These are phyloP conservation scores for Hanseniaspora sp. DNA, from an alignment of 1,139 yeast species.

Conservation along the genomic window DNA sequence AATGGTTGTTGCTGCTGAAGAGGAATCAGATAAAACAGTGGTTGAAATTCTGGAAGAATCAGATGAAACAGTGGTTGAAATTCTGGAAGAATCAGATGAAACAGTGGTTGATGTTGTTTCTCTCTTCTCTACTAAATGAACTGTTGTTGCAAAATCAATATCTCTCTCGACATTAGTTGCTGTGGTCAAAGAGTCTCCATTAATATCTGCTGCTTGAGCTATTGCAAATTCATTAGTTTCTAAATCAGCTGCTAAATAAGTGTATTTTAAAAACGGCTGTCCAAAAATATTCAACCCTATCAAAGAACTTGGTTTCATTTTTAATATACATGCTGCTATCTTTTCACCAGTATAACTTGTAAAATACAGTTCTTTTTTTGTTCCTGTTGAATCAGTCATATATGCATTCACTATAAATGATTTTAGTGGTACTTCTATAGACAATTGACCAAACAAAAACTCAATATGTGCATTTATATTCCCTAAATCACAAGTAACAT, in stretches of 20 bases:
- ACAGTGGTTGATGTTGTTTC: not conserved
- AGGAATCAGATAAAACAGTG: too few relatives aligned
- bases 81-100: not conserved
- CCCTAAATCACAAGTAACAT: constrained; percentile 49
- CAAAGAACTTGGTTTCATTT: constrained; percentile 43
- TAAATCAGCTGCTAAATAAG: constrained; percentile 58
- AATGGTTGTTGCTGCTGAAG: constrained; percentile 4
- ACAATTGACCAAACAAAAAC: constrained; percentile 44
- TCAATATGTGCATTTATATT: constrained; percentile 44
- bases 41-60: constrained; percentile 2
- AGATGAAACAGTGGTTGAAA: too few relatives aligned
- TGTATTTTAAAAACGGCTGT: constrained; percentile 43
- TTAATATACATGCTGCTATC: constrained; percentile 46
- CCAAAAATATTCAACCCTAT: constrained; percentile 54
- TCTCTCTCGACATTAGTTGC: constrained; percentile 16
- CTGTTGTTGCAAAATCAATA: not conserved
- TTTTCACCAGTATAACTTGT: constrained; percentile 28
- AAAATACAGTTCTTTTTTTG: constrained; percentile 18
- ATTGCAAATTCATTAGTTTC: constrained; percentile 49
- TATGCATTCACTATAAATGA: constrained; percentile 39
- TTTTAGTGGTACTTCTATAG: constrained; percentile 44
- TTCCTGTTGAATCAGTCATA: constrained; percentile 10
- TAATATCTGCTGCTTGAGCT: constrained; percentile 34
- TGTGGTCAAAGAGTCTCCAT: not conserved
- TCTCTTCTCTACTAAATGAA: not conserved